Base-by-base conservation (phyloP, 192 early-diverging fungal species). In the Coemansia sp. region DNA sequence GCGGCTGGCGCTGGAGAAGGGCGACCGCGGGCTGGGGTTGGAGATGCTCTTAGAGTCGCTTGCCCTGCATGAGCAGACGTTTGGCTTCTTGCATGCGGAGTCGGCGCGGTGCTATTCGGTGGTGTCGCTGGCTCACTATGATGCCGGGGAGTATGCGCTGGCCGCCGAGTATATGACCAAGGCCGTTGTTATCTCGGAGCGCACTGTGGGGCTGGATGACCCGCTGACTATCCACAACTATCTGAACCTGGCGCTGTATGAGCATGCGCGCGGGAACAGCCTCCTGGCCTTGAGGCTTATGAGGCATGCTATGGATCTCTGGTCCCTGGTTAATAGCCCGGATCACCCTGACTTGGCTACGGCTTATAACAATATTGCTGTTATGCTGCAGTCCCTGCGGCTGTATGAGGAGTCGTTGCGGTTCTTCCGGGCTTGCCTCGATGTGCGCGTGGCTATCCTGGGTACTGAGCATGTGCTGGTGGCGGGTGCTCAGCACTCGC, bases 1-100 rank as follows among this genome's bases (percentile, higher is more conserved):
- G 13, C 86, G 90, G 51, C 80, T 89, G 67, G 86, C 83, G 23
- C 70, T 96, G 48, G 84, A 90, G 13, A 88, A 94, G 73, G 90
- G 91, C 7, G 89, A 96, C 56, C 88, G 85, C 55, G 82, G 90
- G 63, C 50, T 91, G 35, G 94, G 92, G 9, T 60, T 94, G 40
- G 95, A 98, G 70, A 74, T 97, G 35, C 73, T 94, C 62, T 62
- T 86, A 26, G 93, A 98, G 74, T 91, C 95, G 11, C 73, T 92
- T 58, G 75, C 91, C 5, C 78, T 98, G 20, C 94, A 93, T 73
- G 97, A 99, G 82, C 95, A 97, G 76, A 91, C 90, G 13, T 95
- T 90, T 75, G 95, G 95, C 13, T 92, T 93, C 62, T 70, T 98
- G 61, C 95, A 99, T 65, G 85, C 90, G 0, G 94, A 96, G 62